Evolutionary conservation across 2,329 filamentous ascomycete species (phyloP).

Genomic region (Rachicladosporium sp.): DNA sequence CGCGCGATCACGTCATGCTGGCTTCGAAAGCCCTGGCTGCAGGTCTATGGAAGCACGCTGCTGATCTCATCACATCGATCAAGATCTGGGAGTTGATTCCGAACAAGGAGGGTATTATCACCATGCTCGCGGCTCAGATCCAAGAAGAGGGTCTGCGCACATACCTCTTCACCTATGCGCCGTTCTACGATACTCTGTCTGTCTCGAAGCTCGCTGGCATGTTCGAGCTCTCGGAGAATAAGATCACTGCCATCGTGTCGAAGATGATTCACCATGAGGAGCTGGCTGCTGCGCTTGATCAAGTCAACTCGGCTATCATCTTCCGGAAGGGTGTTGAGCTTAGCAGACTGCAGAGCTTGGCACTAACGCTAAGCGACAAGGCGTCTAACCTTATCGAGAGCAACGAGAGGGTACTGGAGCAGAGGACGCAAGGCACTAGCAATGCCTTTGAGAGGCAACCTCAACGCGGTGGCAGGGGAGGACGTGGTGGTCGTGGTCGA

Average conservation of each 20-base stretch:
- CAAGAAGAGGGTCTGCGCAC: conserved; percentile 97
- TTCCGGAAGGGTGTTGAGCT: conserved; percentile 99
- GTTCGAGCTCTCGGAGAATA: conserved; percentile 87
- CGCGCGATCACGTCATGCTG: conserved; percentile 97
- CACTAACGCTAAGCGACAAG: conserved; percentile 90
- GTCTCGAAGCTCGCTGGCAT: conserved; percentile 75
- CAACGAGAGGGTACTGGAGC: conserved; percentile 94
- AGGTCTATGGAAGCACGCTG: conserved; percentile 97
- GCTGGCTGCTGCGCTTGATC: conserved; percentile 87
- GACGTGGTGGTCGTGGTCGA: conserved; percentile 40
- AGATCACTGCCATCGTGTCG: conserved; percentile 86
- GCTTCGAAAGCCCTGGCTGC: conserved; percentile 92
- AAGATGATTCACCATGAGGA: conserved; percentile 99
- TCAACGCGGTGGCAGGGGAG: conserved; percentile 55
- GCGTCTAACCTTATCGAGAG: conserved; percentile 89
- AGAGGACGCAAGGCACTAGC: conserved; percentile 87
- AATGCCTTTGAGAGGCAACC: conserved; percentile 93
- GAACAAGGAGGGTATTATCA: conserved; percentile 83
- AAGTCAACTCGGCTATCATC: conserved; percentile 93
- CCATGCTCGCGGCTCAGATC: conserved; percentile 94
- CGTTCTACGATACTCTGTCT: conserved; percentile 94
- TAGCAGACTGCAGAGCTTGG: conserved; percentile 86
- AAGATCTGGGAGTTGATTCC: conserved; percentile 99
- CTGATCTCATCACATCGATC: conserved; percentile 86
- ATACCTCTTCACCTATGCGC: conserved; percentile 98